Conservation (phyloP, 2,329 filamentous ascomycete genomes). For the Hypoxylon sp. region DNA sequence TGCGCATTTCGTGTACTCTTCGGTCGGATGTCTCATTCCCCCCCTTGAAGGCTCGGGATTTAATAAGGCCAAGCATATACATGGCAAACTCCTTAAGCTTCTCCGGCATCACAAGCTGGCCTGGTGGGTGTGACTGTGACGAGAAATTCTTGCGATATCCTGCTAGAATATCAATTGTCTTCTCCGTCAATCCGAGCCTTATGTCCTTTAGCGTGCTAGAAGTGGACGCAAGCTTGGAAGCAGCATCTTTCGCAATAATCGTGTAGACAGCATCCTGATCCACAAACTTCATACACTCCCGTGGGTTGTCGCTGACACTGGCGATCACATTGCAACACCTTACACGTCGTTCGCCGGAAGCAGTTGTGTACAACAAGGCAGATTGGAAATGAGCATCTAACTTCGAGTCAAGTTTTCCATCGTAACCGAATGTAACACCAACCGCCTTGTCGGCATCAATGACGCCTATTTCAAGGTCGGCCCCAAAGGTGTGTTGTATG, state of each 20-base stretch:
- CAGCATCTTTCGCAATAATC: conserved; percentile 92
- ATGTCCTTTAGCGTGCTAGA: conserved; percentile 85
- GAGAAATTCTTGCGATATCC: conserved; percentile 94
- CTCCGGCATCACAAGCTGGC: conserved; percentile 93
- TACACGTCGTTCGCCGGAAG: conserved; percentile 86
- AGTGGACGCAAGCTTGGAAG: conserved; percentile 77
- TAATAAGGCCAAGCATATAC: conserved; percentile 91
- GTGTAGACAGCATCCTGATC: conserved; percentile 93
- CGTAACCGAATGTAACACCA: conserved; percentile 90
- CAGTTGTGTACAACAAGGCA: conserved; percentile 92
- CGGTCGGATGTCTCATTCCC: conserved; percentile 91
- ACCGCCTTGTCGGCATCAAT: conserved; percentile 95
- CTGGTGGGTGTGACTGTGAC: conserved; percentile 81
- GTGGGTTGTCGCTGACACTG: conserved; percentile 84
- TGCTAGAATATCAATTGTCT: conserved; percentile 90
- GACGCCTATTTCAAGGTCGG: conserved; percentile 91
- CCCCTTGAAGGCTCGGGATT: conserved; percentile 91
- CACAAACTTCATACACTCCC: conserved; percentile 89
- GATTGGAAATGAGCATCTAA: conserved; percentile 98
- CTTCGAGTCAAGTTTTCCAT: conserved; percentile 96
- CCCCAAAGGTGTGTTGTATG: conserved; percentile 91
- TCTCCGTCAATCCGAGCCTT: conserved; percentile 82
- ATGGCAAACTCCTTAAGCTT: conserved; percentile 96
- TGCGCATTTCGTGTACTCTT: conserved; percentile 87
- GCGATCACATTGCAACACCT: conserved; percentile 94